Evolutionary conservation across 2,329 filamentous ascomycete species (phyloP), one percentile per base, ranked within the genome.

Genomic region (Huntiella decipiens): DNA sequence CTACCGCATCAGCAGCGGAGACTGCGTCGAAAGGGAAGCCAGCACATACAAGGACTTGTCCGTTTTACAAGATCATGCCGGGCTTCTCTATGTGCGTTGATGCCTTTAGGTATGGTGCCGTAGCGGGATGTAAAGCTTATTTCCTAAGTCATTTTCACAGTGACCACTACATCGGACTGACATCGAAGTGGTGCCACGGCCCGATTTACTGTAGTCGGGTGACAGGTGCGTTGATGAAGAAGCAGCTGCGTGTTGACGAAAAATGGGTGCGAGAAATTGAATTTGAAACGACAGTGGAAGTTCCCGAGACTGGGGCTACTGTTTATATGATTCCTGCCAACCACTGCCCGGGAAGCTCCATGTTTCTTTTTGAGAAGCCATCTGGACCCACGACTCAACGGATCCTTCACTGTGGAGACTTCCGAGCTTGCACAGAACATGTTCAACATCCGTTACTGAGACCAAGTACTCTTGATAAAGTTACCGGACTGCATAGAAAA

Each of bases 71-170:
- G 61, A 95, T 96, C 52, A 79, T 98, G 63, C 87, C 88, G 0
- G 86, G 85, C 0, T 81, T 95, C 55, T 84, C 73, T 52, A 92
- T 96, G 45, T 92, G 85, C 48, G 91, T 98, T 1, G 91, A 98
- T 60, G 91, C 91, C 0, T 94, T 98, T 56, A 77, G 88, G 15
- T 98, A 96, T 56, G 91, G 91, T 2, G 85, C 87, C 3, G 84
- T 98, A 0, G 73, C 92, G 57, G 87, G 85, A 1, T 94, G 87
- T 59, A 80, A 82, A 45, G 91, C 88, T 1, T 98, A 98, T 58
- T 98, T 98, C 54, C 70, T 98, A 8, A 95, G 87, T 54, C 91
- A 98, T 58, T 98, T 96, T 54, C 91, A 98, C 61, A 95, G 86
- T 56, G 91, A 98, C 58, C 91, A 98, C 58, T 98, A 98, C 55